Conservation (phyloP, 768 basidiomycete species). For the Trametes elegans region DNA sequence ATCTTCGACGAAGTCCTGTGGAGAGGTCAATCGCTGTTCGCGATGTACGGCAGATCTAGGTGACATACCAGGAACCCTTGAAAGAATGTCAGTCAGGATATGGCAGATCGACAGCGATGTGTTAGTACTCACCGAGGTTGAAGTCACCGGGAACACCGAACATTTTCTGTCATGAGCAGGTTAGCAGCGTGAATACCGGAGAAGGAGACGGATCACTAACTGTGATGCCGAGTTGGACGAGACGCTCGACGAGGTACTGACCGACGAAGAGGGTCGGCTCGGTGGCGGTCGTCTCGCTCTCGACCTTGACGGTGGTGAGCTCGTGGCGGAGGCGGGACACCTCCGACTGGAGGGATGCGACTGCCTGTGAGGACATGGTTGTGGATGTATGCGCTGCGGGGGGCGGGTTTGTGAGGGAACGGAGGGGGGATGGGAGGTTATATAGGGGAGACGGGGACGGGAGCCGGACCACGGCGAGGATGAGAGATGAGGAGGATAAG, state of each 20-base stretch:
- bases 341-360: slow-evolving; percentile 41
- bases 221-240: slow-evolving; percentile 63
- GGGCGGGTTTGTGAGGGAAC: not conserved
- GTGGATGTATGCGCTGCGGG: slow-evolving; percentile 1
- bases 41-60: too few species aligned
- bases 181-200: too few species aligned
- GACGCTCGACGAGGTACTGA: slow-evolving; percentile 58
- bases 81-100: not conserved
- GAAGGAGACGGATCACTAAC: too few species aligned
- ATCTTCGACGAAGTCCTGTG: slow-evolving; percentile 79
- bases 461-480: not conserved
- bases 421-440: not conserved
- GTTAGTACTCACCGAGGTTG: slow-evolving; percentile 51
- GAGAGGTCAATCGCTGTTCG: not conserved
- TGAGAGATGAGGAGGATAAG: slow-evolving; percentile 4
- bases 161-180: too few species aligned
- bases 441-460: too few species aligned
- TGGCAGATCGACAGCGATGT: not conserved
- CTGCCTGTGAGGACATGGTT: slow-evolving; percentile 20
- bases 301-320: slow-evolving; percentile 39
- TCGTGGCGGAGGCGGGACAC: slow-evolving; percentile 46
- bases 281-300: slow-evolving; percentile 30
- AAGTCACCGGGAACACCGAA: slow-evolving; percentile 91
- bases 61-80: slow-evolving; percentile 46
- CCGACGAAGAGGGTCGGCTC: slow-evolving; percentile 49